phyloP scores from a whole-genome alignment of 176 grass and related monocot genomes.

The Carex cristatella region DNA sequence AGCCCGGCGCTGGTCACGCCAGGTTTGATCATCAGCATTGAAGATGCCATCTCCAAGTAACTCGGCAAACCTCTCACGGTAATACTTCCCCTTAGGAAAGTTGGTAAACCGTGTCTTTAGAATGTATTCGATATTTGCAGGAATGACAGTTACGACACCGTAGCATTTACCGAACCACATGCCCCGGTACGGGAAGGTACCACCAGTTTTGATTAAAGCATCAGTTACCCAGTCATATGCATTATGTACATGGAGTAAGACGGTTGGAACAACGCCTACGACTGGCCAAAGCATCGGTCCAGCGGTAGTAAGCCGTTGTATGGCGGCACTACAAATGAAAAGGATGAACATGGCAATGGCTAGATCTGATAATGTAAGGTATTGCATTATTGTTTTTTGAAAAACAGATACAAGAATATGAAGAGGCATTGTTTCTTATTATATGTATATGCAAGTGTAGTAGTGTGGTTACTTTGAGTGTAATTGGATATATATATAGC shows the following conservation, averaged over 20 bases:
- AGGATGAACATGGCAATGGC: slow-evolving; percentile 26
- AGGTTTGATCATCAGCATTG: slow-evolving; percentile 62
- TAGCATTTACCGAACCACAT: slow-evolving; percentile 51
- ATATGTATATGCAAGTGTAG: neutral
- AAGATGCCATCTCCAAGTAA: slow-evolving; percentile 87
- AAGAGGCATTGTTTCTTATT: neutral
- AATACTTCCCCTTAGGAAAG: slow-evolving; percentile 86
- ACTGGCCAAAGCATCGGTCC: slow-evolving; percentile 80
- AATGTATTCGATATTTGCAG: slow-evolving; percentile 73
- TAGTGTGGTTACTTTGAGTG: neutral
- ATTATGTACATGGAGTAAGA: slow-evolving; percentile 42
- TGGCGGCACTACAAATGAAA: slow-evolving; percentile 36
- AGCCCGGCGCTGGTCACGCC: slow-evolving; percentile 67
- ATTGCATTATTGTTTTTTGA: neutral
- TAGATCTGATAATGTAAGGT: slow-evolving; percentile 31
- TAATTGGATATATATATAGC: neutral
- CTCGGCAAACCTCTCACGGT: slow-evolving; percentile 67
- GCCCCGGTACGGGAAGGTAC: slow-evolving; percentile 75
- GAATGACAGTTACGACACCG: slow-evolving; percentile 50
- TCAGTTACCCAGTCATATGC: slow-evolving; percentile 54
- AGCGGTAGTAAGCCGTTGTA: slow-evolving; percentile 19
- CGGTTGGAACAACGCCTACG: slow-evolving; percentile 49
- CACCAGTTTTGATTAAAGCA: slow-evolving; percentile 27
- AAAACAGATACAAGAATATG: neutral
- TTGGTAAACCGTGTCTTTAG: slow-evolving; percentile 63